A percentile compares a stretch with the other conserved stretches of the same genome.
These are phyloP conservation scores for Aspergillus sp. DNA, from an alignment of 2,329 filamentous ascomycete species.

Conservation along the genomic window DNA sequence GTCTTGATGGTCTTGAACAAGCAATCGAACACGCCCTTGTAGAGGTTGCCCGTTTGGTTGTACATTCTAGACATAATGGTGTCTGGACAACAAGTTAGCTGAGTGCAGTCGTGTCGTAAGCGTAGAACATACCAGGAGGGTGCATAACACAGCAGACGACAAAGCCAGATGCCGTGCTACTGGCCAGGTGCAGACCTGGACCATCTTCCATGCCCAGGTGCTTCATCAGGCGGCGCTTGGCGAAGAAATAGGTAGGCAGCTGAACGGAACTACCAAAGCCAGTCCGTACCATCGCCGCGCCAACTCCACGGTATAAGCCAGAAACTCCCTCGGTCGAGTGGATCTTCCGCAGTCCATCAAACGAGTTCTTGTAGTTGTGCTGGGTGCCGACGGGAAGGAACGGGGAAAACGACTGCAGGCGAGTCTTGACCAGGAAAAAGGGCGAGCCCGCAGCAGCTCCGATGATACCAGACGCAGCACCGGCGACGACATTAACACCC, in stretches of 20 bases:
- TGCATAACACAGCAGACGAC: constrained; percentile 99
- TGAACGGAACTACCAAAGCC: constrained; percentile 96
- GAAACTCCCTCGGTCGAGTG: constrained; percentile 72
- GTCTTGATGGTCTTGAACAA: constrained; percentile 86
- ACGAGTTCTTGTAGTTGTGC: constrained; percentile 82
- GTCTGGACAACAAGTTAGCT: constrained; percentile 54
- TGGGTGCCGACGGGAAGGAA: constrained; percentile 96
- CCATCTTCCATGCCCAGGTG: constrained; percentile 91
- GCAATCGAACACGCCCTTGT: constrained; percentile 90
- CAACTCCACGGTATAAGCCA: constrained; percentile 87
- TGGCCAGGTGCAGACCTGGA: constrained; percentile 81
- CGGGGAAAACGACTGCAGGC: constrained; percentile 89
- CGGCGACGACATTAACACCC: constrained; percentile 89
- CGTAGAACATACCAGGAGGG: constrained; percentile 68
- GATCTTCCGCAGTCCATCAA: constrained; percentile 80
- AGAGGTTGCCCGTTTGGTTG: constrained; percentile 98
- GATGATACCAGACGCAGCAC: constrained; percentile 83
- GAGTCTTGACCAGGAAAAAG: constrained; percentile 97
- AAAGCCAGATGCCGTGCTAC: constrained; percentile 87
- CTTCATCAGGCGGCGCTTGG: constrained; percentile 79
- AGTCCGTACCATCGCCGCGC: constrained; percentile 91
- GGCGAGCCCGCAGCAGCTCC: constrained; percentile 91
- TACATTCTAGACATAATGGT: constrained; percentile 99
- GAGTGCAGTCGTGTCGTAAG: neutral
- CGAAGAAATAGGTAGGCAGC: constrained; percentile 96